Percentiles rank a stretch among this genome's conserved stretches.
These are phyloP conservation scores for Fusarium guadeloupense DNA, from an alignment of 2,329 filamentous ascomycete species.

Conservation along the genomic window DNA sequence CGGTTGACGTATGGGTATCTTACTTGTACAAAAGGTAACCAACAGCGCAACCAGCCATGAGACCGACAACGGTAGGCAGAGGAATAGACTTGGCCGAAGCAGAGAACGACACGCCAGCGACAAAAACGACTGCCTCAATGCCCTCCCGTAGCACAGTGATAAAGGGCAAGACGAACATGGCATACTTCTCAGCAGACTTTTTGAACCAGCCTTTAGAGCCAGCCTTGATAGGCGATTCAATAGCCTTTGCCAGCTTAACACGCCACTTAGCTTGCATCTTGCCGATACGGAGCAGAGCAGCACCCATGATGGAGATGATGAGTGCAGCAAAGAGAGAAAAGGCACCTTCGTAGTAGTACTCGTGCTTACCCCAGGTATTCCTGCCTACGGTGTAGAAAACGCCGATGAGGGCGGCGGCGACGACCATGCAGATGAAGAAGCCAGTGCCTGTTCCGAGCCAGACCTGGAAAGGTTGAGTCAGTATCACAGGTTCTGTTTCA, in stretches of 20 bases:
- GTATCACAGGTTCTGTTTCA: background rate
- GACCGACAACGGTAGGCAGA: slow-evolving; percentile 76
- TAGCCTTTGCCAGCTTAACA: slow-evolving; percentile 77
- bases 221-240: slow-evolving; percentile 63
- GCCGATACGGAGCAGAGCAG: slow-evolving; percentile 79
- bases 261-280: slow-evolving; percentile 90
- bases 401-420: slow-evolving; percentile 75
- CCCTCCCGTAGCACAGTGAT: slow-evolving; percentile 88
- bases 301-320: slow-evolving; percentile 85
- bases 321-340: slow-evolving; percentile 79
- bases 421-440: slow-evolving; percentile 69
- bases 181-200: slow-evolving; percentile 77
- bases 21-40: slow-evolving; percentile 83
- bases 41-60: slow-evolving; percentile 71
- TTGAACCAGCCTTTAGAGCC: slow-evolving; percentile 61
- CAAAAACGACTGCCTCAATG: slow-evolving; percentile 85
- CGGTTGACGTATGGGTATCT: slow-evolving; percentile 45
- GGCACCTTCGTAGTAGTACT: slow-evolving; percentile 83
- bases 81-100: slow-evolving; percentile 80
- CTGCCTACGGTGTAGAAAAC: slow-evolving; percentile 75
- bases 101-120: slow-evolving; percentile 83
- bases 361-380: slow-evolving; percentile 72
- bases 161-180: slow-evolving; percentile 87
- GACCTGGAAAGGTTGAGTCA: slow-evolving; percentile 39
- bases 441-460: slow-evolving; percentile 74